Conservation (phyloP, 495 filamentous ascomycete genomes). For the Daldinia loculata region DNA sequence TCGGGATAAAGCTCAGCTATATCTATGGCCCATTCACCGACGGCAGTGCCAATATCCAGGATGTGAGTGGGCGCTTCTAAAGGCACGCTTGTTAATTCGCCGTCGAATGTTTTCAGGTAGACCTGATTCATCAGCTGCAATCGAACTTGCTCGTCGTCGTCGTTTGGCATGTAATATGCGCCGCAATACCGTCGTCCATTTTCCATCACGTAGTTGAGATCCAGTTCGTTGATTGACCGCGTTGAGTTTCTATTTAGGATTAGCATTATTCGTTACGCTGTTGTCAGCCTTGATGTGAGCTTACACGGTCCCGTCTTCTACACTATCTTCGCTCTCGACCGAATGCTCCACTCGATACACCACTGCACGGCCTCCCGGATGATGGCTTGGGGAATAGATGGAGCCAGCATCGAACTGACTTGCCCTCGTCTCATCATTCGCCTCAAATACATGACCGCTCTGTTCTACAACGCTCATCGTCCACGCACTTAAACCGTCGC, state of each 20-base stretch:
- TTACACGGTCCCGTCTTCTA: constrained; percentile 58
- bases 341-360: constrained; percentile 40
- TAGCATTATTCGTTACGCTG: constrained; percentile 5
- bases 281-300: constrained; percentile 9
- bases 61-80: constrained; percentile 65
- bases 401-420: constrained; percentile 40
- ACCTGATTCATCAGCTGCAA: constrained; percentile 73
- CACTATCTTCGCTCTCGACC: constrained; percentile 43
- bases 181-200: constrained; percentile 74
- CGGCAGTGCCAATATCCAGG: constrained; percentile 74
- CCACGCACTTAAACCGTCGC: constrained; percentile 44
- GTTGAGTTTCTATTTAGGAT: constrained; percentile 50
- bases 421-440: constrained; percentile 35
- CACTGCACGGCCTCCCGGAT: constrained; percentile 42
- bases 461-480: constrained; percentile 37
- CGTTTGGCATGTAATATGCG: constrained; percentile 79
- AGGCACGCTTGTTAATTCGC: constrained; percentile 66
- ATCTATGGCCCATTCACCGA: constrained; percentile 78
- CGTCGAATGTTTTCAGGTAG: constrained; percentile 67
- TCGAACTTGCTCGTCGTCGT: constrained; percentile 76
- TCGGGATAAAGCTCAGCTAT: constrained; percentile 71
- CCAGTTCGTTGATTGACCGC: constrained; percentile 64
- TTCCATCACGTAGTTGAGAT: constrained; percentile 65
- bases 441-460: constrained; percentile 29
- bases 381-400: constrained; percentile 43